phyloP scores from a whole-genome alignment of 2,329 filamentous ascomycete species.

The Colletotrichum phormii region DNA sequence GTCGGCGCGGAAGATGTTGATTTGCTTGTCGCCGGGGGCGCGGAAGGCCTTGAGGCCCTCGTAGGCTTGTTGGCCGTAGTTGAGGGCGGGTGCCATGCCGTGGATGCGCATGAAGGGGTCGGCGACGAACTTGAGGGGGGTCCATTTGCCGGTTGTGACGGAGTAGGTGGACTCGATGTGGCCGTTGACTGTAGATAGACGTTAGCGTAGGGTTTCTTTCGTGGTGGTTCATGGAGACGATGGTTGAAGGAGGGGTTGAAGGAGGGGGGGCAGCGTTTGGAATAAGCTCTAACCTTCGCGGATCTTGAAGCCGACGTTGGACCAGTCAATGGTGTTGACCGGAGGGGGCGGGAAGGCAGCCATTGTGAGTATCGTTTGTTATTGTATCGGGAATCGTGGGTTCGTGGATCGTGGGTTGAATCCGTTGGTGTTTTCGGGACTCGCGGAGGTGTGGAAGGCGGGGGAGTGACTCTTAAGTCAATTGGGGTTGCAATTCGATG shows the following conservation, averaged over 20 bases:
- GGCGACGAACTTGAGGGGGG: constrained; percentile 79
- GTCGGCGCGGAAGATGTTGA: constrained; percentile 89
- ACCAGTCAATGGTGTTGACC: constrained; percentile 90
- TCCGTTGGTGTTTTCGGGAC: not conserved
- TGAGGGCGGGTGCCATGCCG: constrained; percentile 93
- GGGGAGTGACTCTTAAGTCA: not conserved
- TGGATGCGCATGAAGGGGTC: constrained; percentile 91
- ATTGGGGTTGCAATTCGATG: not conserved
- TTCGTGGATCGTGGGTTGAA: not conserved
- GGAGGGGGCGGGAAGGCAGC: constrained; percentile 79
- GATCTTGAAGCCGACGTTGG: constrained; percentile 90
- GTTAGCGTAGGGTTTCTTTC: not conserved
- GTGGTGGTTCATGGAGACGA: too few relatives aligned
- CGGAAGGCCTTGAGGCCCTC: constrained; percentile 99
- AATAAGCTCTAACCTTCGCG: constrained; percentile 75
- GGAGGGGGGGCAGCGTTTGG: not conserved
- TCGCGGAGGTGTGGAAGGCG: constrained; percentile 6
- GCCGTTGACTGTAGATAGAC: constrained; percentile 77
- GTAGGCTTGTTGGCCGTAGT: constrained; percentile 98
- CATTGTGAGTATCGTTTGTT: constrained; percentile 49
- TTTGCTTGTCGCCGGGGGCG: constrained; percentile 72
- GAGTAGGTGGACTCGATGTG: constrained; percentile 92
- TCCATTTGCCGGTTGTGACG: constrained; percentile 80
- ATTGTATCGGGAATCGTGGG: not conserved
- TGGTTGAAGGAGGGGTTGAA: not conserved